Conservation (phyloP, 1,284 basidiomycete genomes). For the Tausonia pullulans region DNA sequence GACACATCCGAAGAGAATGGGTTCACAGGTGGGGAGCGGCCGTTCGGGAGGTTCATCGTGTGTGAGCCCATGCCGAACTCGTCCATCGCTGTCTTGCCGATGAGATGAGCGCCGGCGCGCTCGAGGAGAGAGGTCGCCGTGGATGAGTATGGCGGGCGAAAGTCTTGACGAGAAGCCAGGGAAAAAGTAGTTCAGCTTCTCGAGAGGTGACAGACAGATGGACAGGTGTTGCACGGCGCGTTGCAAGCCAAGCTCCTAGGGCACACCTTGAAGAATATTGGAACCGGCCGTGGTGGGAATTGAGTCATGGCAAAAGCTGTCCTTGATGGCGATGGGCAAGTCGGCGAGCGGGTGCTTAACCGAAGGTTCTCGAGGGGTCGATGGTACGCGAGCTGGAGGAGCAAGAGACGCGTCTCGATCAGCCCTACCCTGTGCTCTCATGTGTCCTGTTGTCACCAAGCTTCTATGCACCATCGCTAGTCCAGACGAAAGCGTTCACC, state of each 20-base stretch:
- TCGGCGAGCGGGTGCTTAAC: constrained; percentile 24
- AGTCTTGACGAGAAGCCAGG: constrained; percentile 37
- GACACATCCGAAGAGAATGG: constrained; percentile 40
- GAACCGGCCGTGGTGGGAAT: constrained; percentile 70
- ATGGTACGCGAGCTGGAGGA: neutral
- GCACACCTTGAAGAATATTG: constrained; percentile 51
- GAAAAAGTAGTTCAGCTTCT: neutral
- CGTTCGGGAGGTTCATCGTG: constrained; percentile 23
- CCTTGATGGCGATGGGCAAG: constrained; percentile 57
- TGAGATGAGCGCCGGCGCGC: constrained; percentile 54
- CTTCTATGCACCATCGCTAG: neutral
- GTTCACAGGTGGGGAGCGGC: constrained; percentile 50
- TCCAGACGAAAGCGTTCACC: constrained; percentile 9
- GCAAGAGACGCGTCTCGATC: neutral
- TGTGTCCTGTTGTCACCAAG: neutral
- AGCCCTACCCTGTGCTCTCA: neutral
- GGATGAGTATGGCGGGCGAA: constrained; percentile 72
- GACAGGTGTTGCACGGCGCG: neutral
- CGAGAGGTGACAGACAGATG: neutral
- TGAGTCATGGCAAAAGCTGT: constrained; percentile 67
- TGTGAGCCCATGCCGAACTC: constrained; percentile 95
- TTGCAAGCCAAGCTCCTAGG: constrained; percentile 15
- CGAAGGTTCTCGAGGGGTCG: neutral
- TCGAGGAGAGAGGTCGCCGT: constrained; percentile 62
- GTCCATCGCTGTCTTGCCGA: constrained; percentile 90